phyloP scores from a whole-genome alignment of 2,329 filamentous ascomycete genomes.

The Fulvia fulva region DNA sequence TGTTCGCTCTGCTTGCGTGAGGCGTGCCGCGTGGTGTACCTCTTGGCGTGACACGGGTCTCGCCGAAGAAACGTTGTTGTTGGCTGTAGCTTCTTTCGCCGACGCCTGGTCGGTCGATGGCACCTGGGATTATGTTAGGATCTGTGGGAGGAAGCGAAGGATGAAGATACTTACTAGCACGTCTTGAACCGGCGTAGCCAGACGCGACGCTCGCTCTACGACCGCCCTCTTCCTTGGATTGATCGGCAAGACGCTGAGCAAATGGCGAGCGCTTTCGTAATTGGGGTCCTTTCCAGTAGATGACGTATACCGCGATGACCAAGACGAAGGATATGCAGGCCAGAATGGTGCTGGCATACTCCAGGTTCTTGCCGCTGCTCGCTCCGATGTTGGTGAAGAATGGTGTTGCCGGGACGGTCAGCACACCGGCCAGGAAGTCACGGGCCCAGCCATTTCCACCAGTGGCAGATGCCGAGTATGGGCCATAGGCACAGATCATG shows the following conservation, averaged over 20 bases:
- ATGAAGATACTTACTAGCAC: too few species aligned
- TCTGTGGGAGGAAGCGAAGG: too few species aligned
- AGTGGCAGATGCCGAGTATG: conserved; percentile 70
- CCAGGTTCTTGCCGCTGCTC: conserved; percentile 40
- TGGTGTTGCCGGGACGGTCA: conserved; percentile 65
- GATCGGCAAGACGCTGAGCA: conserved; percentile 43
- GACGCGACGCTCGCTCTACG: conserved; percentile 27
- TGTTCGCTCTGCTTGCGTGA: conserved; percentile 25
- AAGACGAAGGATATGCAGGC: conserved; percentile 49
- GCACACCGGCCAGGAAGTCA: conserved; percentile 69
- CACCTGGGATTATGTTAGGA: too few species aligned
- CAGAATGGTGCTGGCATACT: conserved; percentile 55
- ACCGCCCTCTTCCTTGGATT: conserved; percentile 21
- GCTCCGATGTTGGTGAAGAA: conserved; percentile 47
- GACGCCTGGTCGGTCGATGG: conserved; percentile 16
- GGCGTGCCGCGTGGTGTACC: conserved; percentile 29
- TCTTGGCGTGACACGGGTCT: conserved; percentile 25
- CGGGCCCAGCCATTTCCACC: conserved; percentile 72
- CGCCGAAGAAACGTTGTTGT: conserved; percentile 29
- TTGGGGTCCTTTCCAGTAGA: conserved; percentile 55
- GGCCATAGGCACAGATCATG: conserved; percentile 70
- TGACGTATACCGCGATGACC: conserved; percentile 53
- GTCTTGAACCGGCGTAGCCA: conserved; percentile 25
- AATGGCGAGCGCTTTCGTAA: conserved; percentile 52
- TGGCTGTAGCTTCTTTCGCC: conserved; percentile 27